Evolutionary conservation across 139 green algal species (phyloP), one percentile per base, ranked within the genome.

Genomic region (Chlamydomonas urium): DNA sequence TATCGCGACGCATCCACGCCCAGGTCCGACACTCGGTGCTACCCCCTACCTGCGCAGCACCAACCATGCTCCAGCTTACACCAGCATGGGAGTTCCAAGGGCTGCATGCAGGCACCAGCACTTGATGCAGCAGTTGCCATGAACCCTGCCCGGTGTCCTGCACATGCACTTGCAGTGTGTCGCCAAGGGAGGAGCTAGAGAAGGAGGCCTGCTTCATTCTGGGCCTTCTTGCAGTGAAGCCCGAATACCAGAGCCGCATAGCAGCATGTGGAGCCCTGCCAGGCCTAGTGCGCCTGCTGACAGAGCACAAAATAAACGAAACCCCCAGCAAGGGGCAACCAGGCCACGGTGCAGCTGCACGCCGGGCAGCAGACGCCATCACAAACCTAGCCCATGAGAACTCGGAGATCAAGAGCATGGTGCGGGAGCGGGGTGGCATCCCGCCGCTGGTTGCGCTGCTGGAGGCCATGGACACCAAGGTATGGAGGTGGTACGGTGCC

Each of bases 301-400:
- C 77, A 28, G 77, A 84, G 50, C 79, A 88, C 75, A 75, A 70
- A 36, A 62, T 77, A 4, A 66, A 24, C 0, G n/a, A n/a, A n/a
- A 36, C 74, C 10, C 69, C 73, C 3, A 83, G 75, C 5, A 76
- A 72, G 56, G 21, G 76, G 6, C 78, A 81, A 65, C 77, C 68
- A 29, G 62, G 67, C 10, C 71, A 67, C 50, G 65, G 60, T 19
- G 73, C 72, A 1, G 84, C 94, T 0, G 86, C 90, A 2, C 80
- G 94, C 6, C 80, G 94, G 4, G 92, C 92, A 50, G 92, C 92
- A 31, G 95, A 98, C 73, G 95, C 95, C 6, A 90, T 99, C 66
- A 97, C 92, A 3, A 98, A 97, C 75, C 78, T 99, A 26, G 93
- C 95, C 1, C 94, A 98, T 75, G 94, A 98, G 66, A 98, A 98